Conservation (phyloP, 208 protist genomes). For the Leishmania turanica region DNA sequence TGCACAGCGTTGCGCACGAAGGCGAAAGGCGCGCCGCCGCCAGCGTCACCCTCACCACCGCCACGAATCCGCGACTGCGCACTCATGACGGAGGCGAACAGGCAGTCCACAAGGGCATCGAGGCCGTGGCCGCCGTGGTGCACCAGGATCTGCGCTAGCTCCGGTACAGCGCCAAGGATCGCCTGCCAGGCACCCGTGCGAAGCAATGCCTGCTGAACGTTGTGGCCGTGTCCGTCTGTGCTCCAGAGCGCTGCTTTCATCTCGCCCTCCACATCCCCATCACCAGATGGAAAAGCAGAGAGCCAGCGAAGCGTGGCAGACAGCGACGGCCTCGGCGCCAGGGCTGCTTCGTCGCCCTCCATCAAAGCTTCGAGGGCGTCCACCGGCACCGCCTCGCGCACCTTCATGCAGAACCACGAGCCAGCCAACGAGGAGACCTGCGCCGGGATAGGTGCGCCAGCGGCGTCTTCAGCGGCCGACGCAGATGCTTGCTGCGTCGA, state of each 20-base stretch:
- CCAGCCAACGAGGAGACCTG: conserved; percentile 16
- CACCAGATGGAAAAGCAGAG: neutral
- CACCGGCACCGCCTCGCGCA: conserved; percentile 18
- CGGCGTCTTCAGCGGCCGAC: neutral
- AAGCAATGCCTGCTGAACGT: conserved; percentile 23
- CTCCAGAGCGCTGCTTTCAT: neutral
- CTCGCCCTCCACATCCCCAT: neutral
- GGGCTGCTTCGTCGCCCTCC: neutral
- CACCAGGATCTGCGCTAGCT: conserved; percentile 35
- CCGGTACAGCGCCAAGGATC: conserved; percentile 31
- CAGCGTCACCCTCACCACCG: neutral
- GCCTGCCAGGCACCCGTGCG: conserved; percentile 45
- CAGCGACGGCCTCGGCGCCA: neutral
- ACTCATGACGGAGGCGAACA: conserved; percentile 1
- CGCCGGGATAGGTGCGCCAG: neutral
- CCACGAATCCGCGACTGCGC: conserved; percentile 1
- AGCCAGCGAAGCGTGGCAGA: conserved; percentile 15
- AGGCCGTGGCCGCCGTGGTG: conserved; percentile 19
- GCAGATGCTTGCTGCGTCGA: neutral
- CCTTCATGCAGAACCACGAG: conserved; percentile 30
- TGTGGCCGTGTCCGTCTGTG: neutral
- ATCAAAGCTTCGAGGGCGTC: conserved; percentile 18
- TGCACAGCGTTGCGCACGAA: conserved; percentile 30
- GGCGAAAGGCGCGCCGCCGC: neutral
- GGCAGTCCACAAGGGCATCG: conserved; percentile 23